phyloP scores from a whole-genome alignment of 257 asterid genomes.

The Echium plantagineum region DNA sequence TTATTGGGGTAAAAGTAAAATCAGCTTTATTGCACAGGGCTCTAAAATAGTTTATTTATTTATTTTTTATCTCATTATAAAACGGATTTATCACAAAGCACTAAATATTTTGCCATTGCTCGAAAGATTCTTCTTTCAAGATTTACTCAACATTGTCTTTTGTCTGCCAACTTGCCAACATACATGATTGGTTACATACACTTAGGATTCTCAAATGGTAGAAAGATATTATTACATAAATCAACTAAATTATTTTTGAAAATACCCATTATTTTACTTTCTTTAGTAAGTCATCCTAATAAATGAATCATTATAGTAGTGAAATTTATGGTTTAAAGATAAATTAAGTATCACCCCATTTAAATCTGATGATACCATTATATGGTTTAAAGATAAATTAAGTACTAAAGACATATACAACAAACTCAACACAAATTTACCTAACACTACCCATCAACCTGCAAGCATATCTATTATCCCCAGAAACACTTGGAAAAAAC shows the following conservation, averaged over 20 bases:
- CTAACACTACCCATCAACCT: too few relatives aligned
- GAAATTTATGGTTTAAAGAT: too few relatives aligned
- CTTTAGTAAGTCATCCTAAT: too few relatives aligned
- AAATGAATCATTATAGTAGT: not conserved
- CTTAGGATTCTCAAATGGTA: conserved; percentile 21
- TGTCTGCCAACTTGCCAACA: conserved; percentile 36
- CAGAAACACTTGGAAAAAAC: too few relatives aligned
- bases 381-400: too few relatives aligned
- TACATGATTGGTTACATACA: conserved; percentile 12
- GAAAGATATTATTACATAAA: not conserved
- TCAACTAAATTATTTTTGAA: too few relatives aligned
- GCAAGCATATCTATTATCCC: too few relatives aligned
- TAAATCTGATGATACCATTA: too few relatives aligned
- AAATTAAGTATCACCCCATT: too few relatives aligned
- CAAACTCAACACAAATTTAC: too few relatives aligned
- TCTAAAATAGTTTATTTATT: conserved; percentile 25
- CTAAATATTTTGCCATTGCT: conserved; percentile 33
- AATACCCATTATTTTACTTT: too few relatives aligned
- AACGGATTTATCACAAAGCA: conserved; percentile 33
- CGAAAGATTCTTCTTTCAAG: conserved; percentile 37
- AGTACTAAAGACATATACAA: too few relatives aligned
- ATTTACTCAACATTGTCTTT: conserved; percentile 19
- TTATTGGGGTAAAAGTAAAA: conserved; percentile 10
- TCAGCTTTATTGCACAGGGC: conserved; percentile 36
- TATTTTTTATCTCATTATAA: conserved; percentile 7